Conservation (phyloP, 1,139 yeast species). For the Kodamaea arcana region DNA sequence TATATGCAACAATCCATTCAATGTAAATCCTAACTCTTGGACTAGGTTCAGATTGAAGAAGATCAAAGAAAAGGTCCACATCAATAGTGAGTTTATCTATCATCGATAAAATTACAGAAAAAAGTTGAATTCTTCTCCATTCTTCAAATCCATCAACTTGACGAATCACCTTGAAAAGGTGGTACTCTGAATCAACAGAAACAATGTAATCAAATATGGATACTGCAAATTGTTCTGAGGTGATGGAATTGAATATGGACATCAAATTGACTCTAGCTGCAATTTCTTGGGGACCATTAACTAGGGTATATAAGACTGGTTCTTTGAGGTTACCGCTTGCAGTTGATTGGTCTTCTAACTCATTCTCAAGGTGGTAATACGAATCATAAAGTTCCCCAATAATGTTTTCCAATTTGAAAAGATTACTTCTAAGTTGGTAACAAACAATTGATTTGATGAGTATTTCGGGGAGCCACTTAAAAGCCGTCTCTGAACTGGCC, state of each 20-base stretch:
- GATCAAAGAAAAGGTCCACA: constrained; percentile 19
- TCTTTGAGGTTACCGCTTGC: no score
- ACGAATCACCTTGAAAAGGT: constrained; percentile 47
- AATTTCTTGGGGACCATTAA: constrained; percentile 61
- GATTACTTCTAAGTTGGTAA: constrained; percentile 52
- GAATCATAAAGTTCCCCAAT: constrained; percentile 52
- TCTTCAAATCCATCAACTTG: constrained; percentile 69
- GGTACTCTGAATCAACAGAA: constrained; percentile 34
- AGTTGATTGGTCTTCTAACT: constrained; percentile 9
- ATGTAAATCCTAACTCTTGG: constrained; percentile 70
- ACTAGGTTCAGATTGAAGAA: constrained; percentile 56
- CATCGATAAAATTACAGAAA: constrained; percentile 47
- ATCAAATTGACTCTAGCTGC: constrained; percentile 50
- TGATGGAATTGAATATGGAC: constrained; percentile 38
- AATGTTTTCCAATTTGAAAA: constrained; percentile 58
- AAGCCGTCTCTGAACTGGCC: constrained; percentile 30
- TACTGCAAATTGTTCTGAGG: constrained; percentile 31
- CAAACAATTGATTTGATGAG: constrained; percentile 45
- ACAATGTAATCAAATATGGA: constrained; percentile 41
- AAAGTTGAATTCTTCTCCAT: constrained; percentile 54
- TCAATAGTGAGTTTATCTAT: constrained; percentile 20
- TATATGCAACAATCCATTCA: constrained; percentile 69
- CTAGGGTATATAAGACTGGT: constrained; percentile 46
- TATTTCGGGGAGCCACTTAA: constrained; percentile 53
- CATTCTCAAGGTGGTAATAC: no score